Evolutionary conservation across 2,329 filamentous ascomycete species (phyloP).

Genomic region (Onygenales sp.): DNA sequence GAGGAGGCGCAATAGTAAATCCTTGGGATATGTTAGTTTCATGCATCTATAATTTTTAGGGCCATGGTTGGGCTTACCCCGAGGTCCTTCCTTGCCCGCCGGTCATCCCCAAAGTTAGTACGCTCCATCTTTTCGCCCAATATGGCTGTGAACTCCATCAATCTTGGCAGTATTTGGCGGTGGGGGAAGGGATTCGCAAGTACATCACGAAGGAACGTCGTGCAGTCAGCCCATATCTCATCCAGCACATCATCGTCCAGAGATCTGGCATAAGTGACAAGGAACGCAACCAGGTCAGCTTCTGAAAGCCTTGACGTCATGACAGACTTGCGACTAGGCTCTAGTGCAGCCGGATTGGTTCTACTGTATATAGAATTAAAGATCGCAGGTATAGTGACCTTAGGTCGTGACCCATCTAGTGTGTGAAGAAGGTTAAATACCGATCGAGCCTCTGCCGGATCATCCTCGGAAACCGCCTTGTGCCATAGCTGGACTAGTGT

Average conservation of each 20-base stretch:
- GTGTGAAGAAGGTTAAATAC: conserved; percentile 84
- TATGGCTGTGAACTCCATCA: conserved; percentile 82
- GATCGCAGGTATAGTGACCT: conserved; percentile 83
- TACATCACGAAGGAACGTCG: conserved; percentile 79
- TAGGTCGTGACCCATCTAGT: conserved; percentile 80
- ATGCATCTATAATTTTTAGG: background rate
- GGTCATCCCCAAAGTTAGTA: conserved; percentile 91
- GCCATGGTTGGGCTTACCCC: conserved; percentile 50
- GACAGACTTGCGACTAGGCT: conserved; percentile 72
- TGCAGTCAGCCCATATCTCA: conserved; percentile 95
- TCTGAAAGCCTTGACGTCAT: conserved; percentile 78
- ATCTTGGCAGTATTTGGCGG: conserved; percentile 72
- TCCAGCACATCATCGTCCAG: conserved; percentile 96
- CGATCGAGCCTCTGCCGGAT: conserved; percentile 46
- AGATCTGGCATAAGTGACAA: conserved; percentile 81
- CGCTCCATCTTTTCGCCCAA: conserved; percentile 95
- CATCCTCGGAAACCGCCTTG: conserved; percentile 38
- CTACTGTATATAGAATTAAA: conserved; percentile 96
- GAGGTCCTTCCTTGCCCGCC: conserved; percentile 81
- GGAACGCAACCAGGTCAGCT: conserved; percentile 73
- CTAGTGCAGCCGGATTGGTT: conserved; percentile 72
- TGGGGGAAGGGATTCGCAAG: conserved; percentile 91
- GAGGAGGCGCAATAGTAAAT: conserved; percentile 77
- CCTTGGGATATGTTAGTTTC: conserved; percentile 42
- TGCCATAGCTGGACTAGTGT: conserved; percentile 81